Conservation (phyloP, 495 filamentous ascomycete species). For the Clavariopsis aquatica region DNA sequence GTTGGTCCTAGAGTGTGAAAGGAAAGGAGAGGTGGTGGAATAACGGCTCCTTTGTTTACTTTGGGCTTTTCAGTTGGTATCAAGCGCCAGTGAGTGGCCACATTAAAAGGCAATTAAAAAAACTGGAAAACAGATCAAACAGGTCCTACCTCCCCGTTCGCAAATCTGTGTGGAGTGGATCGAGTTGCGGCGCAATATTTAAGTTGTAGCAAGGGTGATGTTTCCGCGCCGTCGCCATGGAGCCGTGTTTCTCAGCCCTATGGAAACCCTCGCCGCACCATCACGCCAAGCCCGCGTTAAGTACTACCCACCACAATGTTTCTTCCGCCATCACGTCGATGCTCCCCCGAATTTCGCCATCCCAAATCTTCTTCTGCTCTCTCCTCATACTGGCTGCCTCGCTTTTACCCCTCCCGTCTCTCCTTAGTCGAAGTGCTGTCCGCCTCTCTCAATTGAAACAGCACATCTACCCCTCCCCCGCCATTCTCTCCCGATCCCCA, state of each 20-base stretch:
- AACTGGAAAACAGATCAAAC: background rate
- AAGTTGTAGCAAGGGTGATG: background rate
- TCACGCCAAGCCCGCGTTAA: conserved; percentile 3
- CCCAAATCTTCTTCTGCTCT: conserved; percentile 39
- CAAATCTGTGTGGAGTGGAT: background rate
- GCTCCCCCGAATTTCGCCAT: background rate
- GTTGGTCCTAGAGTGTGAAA: background rate
- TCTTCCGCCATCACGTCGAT: background rate
- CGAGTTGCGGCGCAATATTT: background rate
- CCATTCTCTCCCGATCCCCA: conserved; percentile 8
- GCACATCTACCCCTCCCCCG: conserved; percentile 40
- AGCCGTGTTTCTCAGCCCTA: background rate
- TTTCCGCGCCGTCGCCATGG: background rate
- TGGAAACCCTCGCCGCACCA: background rate
- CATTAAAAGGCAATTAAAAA: background rate
- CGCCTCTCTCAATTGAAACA: conserved; percentile 38
- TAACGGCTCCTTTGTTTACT: conserved; percentile 6
- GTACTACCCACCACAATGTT: background rate
- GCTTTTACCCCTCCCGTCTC: conserved; percentile 49
- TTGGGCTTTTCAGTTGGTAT: background rate
- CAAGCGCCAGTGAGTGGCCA: background rate
- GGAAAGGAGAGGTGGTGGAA: background rate
- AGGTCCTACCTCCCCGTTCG: background rate
- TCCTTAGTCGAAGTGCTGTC: conserved; percentile 49
- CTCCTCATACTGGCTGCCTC: conserved; percentile 55